Base-by-base conservation (phyloP, 164 flowering plant species). In the Warburgia ugandensis region DNA sequence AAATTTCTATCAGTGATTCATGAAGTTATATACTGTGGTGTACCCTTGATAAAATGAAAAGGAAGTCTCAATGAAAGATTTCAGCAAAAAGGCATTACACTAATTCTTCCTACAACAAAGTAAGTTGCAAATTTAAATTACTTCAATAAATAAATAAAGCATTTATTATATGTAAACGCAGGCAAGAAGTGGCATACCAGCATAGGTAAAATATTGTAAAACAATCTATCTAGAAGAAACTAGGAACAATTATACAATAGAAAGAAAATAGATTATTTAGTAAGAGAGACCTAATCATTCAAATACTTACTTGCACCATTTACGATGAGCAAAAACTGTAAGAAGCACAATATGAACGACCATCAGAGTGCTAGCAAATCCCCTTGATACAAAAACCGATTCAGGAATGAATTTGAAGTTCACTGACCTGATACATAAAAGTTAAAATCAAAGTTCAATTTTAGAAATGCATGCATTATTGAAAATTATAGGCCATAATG, bases 341-440 rank as follows among this genome's bases (percentile, higher is more conserved):
- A 92, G 90, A 25, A 88, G 59, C 2, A 54, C 27, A 21, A 92
- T 88, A 63, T 88, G 96, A 48, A 66, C 61, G 61, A 70, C 65
- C 68, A 92, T 70, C 72, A 92, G 75, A 29, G 60, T 54, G 40
- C 72, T 30, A 13, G 98, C 94, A 73, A 92, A 83, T 55, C 52
- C 70, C 73, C 76, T 83, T 3, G 96, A 92, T 13, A 81, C 70
- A 67, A 92, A 92, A 16, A 88, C 32, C 23, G 54, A 76, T 65
- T 88, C 95, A 28, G 86, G 94, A 50, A 88, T 69, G 48, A 92
- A 88, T 71, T 92, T 92, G 77, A 92, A 85, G 75, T 88, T 91
- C 47, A 91, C 96, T 48, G 98, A 92, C 98, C 98, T 92, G 83
- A 64, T 25, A 54, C 28, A 23, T 32, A 42, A 26, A 22, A 10